Percentiles rank a stretch among this genome's conserved stretches.
These are phyloP conservation scores for Blastobotrys arbuscula DNA, from an alignment of 1,139 yeast species.

Conservation along the genomic window DNA sequence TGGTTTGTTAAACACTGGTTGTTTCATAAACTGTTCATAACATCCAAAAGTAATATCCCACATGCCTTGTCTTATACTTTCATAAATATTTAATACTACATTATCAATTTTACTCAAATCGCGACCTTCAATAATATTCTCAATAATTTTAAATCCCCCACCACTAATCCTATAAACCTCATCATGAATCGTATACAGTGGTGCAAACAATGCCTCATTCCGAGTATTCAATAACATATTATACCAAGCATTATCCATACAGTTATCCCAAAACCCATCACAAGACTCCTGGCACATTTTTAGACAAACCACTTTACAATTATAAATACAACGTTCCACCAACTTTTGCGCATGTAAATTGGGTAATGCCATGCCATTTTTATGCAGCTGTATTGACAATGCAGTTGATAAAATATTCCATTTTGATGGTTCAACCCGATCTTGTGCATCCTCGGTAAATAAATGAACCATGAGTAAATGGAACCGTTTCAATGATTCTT, in stretches of 20 bases:
- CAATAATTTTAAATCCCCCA: not conserved
- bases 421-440: not conserved
- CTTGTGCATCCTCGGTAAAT: not conserved
- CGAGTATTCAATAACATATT: slow-evolving; percentile 4
- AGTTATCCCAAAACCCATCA: slow-evolving; percentile 1
- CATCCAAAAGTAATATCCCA: not conserved
- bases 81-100: not conserved
- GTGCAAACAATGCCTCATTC: slow-evolving; percentile 5
- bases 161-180: not conserved
- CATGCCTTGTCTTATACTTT: not conserved
- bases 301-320: not conserved
- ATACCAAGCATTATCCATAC: slow-evolving; percentile 7
- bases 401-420: slow-evolving; percentile 6
- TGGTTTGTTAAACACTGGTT: not conserved
- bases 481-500: slow-evolving; percentile 1
- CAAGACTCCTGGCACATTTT: slow-evolving; percentile 7
- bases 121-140: not conserved
- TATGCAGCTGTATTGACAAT: not conserved
- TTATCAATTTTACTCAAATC: not conserved
- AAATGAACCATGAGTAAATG: slow-evolving; percentile 1
- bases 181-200: slow-evolving; percentile 7
- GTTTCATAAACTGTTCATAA: not conserved
- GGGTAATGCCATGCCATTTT: not conserved
- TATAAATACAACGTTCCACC: not conserved
- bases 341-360: not conserved